Evolutionary conservation across 2,329 filamentous ascomycete genomes (phyloP).

Genomic region (Didymella lethalis): DNA sequence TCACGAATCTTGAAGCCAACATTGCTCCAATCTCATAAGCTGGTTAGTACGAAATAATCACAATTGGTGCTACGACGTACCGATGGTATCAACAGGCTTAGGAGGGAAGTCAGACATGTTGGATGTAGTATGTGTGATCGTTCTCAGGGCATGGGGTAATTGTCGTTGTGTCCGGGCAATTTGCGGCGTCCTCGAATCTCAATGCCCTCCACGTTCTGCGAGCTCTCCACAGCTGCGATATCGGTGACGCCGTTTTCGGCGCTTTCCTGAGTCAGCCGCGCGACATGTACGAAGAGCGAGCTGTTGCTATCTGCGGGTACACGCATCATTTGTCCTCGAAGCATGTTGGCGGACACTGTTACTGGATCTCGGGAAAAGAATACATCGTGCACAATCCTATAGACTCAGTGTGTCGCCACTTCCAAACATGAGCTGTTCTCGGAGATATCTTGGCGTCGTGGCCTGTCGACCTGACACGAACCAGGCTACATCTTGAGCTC

Average conservation of each 20-base stretch:
- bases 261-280: conserved; percentile 39
- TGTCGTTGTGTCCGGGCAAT: conserved; percentile 1
- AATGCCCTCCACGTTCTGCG: conserved; percentile 28
- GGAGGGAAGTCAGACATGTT: conserved; percentile 65
- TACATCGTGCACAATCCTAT: not conserved
- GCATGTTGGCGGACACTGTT: not conserved
- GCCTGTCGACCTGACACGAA: conserved; percentile 1
- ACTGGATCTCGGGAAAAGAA: not conserved
- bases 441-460: conserved; percentile 12
- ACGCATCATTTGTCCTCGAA: not conserved
- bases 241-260: conserved; percentile 39
- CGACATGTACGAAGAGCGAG: conserved; percentile 31
- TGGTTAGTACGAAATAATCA: not conserved
- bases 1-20: conserved; percentile 93
- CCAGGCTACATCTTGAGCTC: conserved; percentile 1
- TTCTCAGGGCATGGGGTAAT: conserved; percentile 11
- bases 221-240: conserved; percentile 40
- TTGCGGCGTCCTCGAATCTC: conserved; percentile 20
- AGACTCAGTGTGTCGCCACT: not conserved
- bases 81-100: conserved; percentile 78
- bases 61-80: conserved; percentile 47
- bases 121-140: conserved; percentile 11
- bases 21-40: conserved; percentile 80
- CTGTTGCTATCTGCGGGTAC: conserved; percentile 5
- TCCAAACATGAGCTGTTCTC: conserved; percentile 10